phyloP scores from a whole-genome alignment of 345 rosid genomes.

The Lagerstroemia speciosa region DNA sequence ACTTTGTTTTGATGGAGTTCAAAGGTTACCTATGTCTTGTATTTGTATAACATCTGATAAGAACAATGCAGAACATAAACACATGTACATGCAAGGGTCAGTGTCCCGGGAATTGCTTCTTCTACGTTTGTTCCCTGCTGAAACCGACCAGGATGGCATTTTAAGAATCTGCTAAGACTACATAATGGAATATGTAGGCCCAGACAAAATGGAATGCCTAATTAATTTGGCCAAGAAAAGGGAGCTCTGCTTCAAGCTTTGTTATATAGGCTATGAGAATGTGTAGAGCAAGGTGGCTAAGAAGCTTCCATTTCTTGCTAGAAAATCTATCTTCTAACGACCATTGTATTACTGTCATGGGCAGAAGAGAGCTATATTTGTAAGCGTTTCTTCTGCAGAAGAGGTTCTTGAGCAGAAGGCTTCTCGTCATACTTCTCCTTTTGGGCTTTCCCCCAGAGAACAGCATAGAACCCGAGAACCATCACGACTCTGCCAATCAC shows the following conservation, averaged over 20 bases:
- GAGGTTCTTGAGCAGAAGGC: slow-evolving; percentile 10
- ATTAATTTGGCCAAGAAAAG: background rate
- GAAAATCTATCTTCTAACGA: too few species aligned
- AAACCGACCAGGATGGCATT: slow-evolving; percentile 49
- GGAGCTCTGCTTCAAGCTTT: background rate
- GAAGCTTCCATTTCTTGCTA: background rate
- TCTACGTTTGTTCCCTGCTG: slow-evolving; percentile 89
- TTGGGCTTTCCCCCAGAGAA: slow-evolving; percentile 17
- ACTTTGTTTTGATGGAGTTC: slow-evolving; percentile 91
- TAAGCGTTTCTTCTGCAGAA: slow-evolving; percentile 7
- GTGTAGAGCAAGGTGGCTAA: background rate
- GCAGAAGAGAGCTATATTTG: background rate
- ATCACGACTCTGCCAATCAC: slow-evolving; percentile 14
- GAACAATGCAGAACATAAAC: slow-evolving; percentile 10
- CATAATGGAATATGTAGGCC: background rate
- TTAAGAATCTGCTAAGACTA: background rate
- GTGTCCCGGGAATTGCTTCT: slow-evolving; percentile 72
- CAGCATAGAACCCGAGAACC: slow-evolving; percentile 13
- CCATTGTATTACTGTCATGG: background rate
- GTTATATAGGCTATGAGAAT: too few species aligned
- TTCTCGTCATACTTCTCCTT: slow-evolving; percentile 7
- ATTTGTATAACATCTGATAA: slow-evolving; percentile 38
- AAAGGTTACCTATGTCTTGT: too few species aligned
- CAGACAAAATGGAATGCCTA: background rate
- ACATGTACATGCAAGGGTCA: slow-evolving; percentile 72